Conservation (phyloP, 805 yeast genomes). For the Yamadazyma sp. region DNA sequence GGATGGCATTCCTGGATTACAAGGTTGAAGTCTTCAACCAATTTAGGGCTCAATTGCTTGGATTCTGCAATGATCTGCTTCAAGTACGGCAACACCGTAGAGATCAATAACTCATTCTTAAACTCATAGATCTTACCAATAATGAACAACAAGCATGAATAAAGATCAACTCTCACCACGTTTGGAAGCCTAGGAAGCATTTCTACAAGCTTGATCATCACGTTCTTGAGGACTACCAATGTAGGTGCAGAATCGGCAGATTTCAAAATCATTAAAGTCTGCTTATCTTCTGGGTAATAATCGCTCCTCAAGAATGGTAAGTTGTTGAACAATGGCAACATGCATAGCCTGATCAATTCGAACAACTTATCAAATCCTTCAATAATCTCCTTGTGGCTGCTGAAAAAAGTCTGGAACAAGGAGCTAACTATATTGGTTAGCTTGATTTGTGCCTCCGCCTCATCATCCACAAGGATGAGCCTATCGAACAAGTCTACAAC, state of each 20-base stretch:
- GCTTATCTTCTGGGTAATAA: constrained; percentile 28
- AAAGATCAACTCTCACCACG: constrained; percentile 67
- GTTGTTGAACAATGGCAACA: constrained; percentile 58
- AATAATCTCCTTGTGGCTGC: constrained; percentile 37
- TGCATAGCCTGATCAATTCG: constrained; percentile 70
- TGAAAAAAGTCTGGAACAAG: constrained; percentile 28
- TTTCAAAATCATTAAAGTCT: constrained; percentile 23
- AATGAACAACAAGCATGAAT: constrained; percentile 65
- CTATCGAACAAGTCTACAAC: constrained; percentile 75
- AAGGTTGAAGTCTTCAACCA: constrained; percentile 28
- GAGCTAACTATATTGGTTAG: constrained; percentile 38
- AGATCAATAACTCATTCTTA: constrained; percentile 39
- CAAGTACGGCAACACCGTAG: constrained; percentile 48
- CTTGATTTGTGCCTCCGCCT: constrained; percentile 59
- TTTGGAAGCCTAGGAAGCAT: constrained; percentile 68
- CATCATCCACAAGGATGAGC: constrained; percentile 58
- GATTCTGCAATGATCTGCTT: constrained; percentile 32
- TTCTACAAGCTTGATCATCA: constrained; percentile 53
- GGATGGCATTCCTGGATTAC: constrained; percentile 23
- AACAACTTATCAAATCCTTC: constrained; percentile 74
- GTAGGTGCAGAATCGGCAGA: constrained; percentile 37
- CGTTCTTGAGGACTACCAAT: constrained; percentile 45
- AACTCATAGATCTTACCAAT: constrained; percentile 56
- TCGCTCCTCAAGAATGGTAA: constrained; percentile 60
- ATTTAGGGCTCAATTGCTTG: constrained; percentile 17